Base-by-base conservation (phyloP, 768 basidiomycete genomes). In the Boletales sp. region DNA sequence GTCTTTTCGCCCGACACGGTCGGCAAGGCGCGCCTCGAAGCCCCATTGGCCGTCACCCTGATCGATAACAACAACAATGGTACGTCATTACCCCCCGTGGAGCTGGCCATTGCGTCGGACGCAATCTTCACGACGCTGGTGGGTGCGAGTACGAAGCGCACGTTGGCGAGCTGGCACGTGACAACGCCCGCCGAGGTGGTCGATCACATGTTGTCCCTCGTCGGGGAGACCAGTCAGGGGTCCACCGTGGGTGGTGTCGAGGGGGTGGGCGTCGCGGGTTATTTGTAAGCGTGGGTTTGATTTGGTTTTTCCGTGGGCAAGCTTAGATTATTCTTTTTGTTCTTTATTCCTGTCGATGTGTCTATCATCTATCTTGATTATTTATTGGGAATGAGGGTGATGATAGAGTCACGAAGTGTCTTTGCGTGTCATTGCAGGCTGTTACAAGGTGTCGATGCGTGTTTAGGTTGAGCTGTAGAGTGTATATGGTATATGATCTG, bases 101-200 rank as follows among this genome's bases (percentile, higher is more conserved):
- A 88, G 41, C 76, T 95, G 24, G 69, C 73, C 37, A 77, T 95
- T 62, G 62, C 67, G 40, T 76, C 82, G 7, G 87, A 89, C 6
- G 82, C 79, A 19, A 74, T 95, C 39, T 97, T 95, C 76, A 90
- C 94, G 18, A 92, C 91, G 7, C 87, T 91, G 27, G 92, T 97
- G n/a, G 94, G 94, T 2, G 88, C 89, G 52, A 84, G 84, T 59
- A 83, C 79, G 61, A 95, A 95, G 74, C 81, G 89, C 59, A 97
- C 94, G 42, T 73, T 94, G 43, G 94, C 93, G 17, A 81, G 79
- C 40, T 95, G 92, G 91, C 94, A 97, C 69, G 87, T 97, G 45
- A 91, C 89, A 52, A 83, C 85, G 40, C 90, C 94, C 13, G 81
- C 81, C 46, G 93, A 94, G 72, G 81, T 95, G 52, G 82, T 95